A percentile compares a stretch with the other conserved stretches of the same genome.
Conservation (phyloP, 805 yeast species). For the Cyberlindnera xylosilytica region DNA sequence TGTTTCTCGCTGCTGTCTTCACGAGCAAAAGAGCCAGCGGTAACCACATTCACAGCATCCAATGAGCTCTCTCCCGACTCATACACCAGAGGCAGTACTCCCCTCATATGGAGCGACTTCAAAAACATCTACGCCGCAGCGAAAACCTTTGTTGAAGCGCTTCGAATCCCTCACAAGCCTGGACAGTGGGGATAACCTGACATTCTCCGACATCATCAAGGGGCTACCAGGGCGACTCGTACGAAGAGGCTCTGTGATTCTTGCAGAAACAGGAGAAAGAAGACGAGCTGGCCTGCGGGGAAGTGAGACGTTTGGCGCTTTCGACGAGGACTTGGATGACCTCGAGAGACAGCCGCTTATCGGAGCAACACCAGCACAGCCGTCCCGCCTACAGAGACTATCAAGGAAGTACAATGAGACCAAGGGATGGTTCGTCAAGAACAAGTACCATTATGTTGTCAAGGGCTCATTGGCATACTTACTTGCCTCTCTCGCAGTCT, state of each 20-base stretch:
- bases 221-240: constrained; percentile 19
- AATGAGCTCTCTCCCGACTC: background rate
- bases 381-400: background rate
- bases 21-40: background rate
- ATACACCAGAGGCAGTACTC: background rate
- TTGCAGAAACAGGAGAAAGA: constrained; percentile 43
- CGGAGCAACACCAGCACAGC: background rate
- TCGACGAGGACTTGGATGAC: constrained; percentile 11
- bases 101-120: background rate
- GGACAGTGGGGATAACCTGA: constrained; percentile 16
- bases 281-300: constrained; percentile 4
- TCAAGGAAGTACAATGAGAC: background rate
- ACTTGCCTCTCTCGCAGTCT: constrained; percentile 71
- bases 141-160: constrained; percentile 14
- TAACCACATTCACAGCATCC: background rate
- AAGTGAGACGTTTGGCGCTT: background rate
- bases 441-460: constrained; percentile 34
- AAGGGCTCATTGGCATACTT: constrained; percentile 76
- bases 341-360: constrained; percentile 18
- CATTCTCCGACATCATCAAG: constrained; percentile 10
- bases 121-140: background rate
- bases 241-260: constrained; percentile 36
- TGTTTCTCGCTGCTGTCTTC: background rate
- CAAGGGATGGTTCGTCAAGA: constrained; percentile 1
- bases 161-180: constrained; percentile 24